phyloP scores from a whole-genome alignment of 768 basidiomycete genomes.

The Boletus rex-veris region DNA sequence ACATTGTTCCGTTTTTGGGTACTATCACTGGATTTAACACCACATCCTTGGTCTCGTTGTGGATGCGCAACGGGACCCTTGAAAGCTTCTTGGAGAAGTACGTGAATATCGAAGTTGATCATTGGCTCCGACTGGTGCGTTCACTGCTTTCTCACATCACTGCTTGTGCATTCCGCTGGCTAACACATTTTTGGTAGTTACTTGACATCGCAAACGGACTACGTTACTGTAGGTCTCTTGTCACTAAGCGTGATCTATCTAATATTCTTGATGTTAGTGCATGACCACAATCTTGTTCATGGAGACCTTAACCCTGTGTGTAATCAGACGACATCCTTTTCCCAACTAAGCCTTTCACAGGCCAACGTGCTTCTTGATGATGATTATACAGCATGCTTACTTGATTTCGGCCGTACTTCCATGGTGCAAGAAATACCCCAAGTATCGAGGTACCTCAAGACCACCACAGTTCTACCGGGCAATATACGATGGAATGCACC shows the following conservation, averaged over 20 bases:
- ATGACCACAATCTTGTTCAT: background rate
- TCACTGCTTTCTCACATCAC: background rate
- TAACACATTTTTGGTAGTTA: background rate
- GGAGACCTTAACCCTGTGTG: background rate
- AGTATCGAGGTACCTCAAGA: background rate
- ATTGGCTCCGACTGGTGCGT: background rate
- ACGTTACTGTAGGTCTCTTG: background rate
- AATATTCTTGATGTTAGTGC: background rate
- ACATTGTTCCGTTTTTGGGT: slow-evolving; percentile 3
- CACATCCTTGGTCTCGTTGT: background rate
- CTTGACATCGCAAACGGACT: background rate
- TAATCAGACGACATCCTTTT: background rate
- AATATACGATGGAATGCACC: background rate
- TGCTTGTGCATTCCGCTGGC: no score
- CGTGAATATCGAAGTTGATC: background rate
- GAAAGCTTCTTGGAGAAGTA: background rate
- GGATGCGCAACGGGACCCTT: background rate
- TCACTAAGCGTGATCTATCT: background rate
- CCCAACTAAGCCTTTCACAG: background rate
- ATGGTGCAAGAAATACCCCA: background rate
- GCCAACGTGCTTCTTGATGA: background rate
- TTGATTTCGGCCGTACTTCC: background rate
- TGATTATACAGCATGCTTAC: background rate
- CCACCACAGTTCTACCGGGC: background rate
- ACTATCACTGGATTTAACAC: background rate